Conservation (phyloP, 371 early-diverging fungal species). For the Mucor plumbeus region DNA sequence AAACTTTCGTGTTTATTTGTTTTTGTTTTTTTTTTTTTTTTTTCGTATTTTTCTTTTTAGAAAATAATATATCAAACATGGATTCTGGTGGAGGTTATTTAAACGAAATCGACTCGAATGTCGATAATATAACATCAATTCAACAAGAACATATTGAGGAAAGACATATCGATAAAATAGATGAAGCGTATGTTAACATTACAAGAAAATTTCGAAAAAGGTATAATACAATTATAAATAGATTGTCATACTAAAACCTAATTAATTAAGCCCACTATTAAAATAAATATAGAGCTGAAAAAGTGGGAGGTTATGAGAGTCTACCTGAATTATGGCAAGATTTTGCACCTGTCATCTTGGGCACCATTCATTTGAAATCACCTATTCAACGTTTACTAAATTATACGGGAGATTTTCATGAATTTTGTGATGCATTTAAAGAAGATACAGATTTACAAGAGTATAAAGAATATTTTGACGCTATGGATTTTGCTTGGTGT, state of each 20-base stretch:
- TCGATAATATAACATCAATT: not conserved
- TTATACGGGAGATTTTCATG: constrained; percentile 44
- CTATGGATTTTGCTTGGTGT: constrained; percentile 42
- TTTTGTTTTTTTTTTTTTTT: not conserved
- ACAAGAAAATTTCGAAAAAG: constrained; percentile 42
- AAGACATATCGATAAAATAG: constrained; percentile 17
- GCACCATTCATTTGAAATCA: constrained; percentile 23
- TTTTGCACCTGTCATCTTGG: constrained; percentile 26
- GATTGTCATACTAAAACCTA: not conserved
- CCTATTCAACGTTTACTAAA: constrained; percentile 35
- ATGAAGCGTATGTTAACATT: constrained; percentile 27
- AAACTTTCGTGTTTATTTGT: not conserved
- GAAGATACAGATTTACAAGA: constrained; percentile 35
- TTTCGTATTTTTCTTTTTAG: not conserved
- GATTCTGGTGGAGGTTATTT: constrained; percentile 8
- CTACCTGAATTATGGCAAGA: constrained; percentile 41
- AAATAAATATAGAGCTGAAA: constrained; percentile 20
- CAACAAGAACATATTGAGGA: constrained; percentile 10
- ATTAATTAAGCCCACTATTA: not conserved
- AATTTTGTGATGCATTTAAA: constrained; percentile 39
- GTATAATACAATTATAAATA: constrained; percentile 20
- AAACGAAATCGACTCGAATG: not conserved
- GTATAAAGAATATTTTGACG: constrained; percentile 37
- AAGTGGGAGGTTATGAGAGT: constrained; percentile 29
- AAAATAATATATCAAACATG: not conserved